Conservation (phyloP, 305 asterid species). For the Striga hermonthica region DNA sequence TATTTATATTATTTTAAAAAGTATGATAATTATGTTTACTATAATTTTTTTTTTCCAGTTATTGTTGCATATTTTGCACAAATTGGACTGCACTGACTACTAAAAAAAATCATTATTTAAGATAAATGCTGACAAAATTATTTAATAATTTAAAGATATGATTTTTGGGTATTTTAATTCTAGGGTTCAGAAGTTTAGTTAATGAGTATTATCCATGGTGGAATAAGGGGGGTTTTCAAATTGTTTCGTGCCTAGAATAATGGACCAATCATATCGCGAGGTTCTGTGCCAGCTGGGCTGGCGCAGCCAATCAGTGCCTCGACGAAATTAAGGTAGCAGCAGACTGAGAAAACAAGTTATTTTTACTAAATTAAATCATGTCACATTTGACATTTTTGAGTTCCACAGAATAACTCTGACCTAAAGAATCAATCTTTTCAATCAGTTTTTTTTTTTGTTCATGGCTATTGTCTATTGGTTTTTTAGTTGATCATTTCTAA, state of each 20-base stretch:
- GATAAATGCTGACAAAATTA: no score
- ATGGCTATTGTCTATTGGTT: conserved; percentile 38
- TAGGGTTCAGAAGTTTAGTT: conserved; percentile 35
- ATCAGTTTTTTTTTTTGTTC: conserved; percentile 32
- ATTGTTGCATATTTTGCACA: no score
- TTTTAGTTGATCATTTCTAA: background rate
- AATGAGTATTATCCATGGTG: conserved; percentile 42
- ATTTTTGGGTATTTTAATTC: conserved; percentile 18
- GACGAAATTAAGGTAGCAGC: conserved; percentile 73
- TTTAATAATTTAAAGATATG: no score
- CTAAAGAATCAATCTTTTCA: conserved; percentile 29
- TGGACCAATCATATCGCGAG: conserved; percentile 53
- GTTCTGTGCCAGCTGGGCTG: conserved; percentile 49
- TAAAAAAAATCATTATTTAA: no score
- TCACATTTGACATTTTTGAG: conserved; percentile 40
- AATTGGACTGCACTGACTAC: no score
- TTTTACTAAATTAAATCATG: conserved; percentile 37
- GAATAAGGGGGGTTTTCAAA: conserved; percentile 28
- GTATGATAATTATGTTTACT: no score
- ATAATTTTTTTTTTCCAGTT: no score
- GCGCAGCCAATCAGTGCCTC: conserved; percentile 68
- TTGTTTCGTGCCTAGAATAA: conserved; percentile 32
- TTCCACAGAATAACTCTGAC: conserved; percentile 51
- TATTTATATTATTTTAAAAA: no score
- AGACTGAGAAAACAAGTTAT: conserved; percentile 32